A percentile compares a stretch with the other conserved stretches of the same genome.
These are phyloP conservation scores for Aureobasidium musti DNA, from an alignment of 2,329 filamentous ascomycete genomes.

Conservation along the genomic window DNA sequence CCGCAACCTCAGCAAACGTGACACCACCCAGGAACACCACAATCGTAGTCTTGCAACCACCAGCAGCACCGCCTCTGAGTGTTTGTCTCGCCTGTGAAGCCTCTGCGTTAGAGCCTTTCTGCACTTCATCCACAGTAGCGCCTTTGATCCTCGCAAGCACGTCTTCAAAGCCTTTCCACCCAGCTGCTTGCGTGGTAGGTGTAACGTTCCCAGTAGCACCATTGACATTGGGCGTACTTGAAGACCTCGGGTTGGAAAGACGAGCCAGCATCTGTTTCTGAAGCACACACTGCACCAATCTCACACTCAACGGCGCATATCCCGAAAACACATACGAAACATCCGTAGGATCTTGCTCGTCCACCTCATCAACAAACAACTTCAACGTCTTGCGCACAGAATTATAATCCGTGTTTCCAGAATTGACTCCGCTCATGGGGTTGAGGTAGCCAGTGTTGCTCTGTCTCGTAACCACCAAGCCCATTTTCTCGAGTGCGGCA, in stretches of 20 bases:
- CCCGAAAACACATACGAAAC: conserved; percentile 98
- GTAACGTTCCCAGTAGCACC: conserved; percentile 50
- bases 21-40: conserved; percentile 98
- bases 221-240: conserved; percentile 33
- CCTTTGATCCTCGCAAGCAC: conserved; percentile 83
- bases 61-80: conserved; percentile 70
- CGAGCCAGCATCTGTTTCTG: conserved; percentile 81
- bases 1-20: conserved; percentile 94
- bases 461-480: conserved; percentile 75
- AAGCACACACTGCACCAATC: conserved; percentile 87
- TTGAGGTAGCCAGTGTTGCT: conserved; percentile 75
- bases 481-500: conserved; percentile 82
- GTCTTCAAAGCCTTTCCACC: conserved; percentile 94
- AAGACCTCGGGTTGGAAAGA: conserved; percentile 49
- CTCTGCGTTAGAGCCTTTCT: conserved; percentile 91
- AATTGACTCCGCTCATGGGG: conserved; percentile 64
- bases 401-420: conserved; percentile 70
- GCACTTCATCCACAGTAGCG: conserved; percentile 85
- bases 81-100: conserved; percentile 76
- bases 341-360: conserved; percentile 91
- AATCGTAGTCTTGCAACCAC: conserved; percentile 73
- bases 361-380: conserved; percentile 93
- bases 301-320: conserved; percentile 88
- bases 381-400: conserved; percentile 82
- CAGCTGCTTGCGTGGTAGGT: conserved; percentile 53